phyloP scores from a whole-genome alignment of 805 yeast genomes.

The Hanseniaspora hatyaiensis region DNA sequence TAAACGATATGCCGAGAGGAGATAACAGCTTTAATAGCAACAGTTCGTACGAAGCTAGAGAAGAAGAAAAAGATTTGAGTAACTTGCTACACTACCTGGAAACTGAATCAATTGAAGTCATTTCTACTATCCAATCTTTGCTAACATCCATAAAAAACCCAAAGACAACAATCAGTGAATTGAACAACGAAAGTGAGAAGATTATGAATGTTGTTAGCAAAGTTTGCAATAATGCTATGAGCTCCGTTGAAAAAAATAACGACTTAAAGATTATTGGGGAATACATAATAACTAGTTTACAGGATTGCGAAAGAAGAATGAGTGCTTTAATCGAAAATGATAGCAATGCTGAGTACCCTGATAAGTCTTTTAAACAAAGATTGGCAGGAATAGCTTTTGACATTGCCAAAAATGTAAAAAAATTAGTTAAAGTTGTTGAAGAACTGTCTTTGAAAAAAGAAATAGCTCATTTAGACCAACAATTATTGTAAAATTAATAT shows the following conservation, averaged over 20 bases:
- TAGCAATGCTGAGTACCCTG: constrained; percentile 58
- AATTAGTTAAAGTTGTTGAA: constrained; percentile 88
- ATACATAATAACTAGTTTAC: constrained; percentile 78
- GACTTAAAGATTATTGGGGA: constrained; percentile 80
- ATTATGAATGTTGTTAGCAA: constrained; percentile 67
- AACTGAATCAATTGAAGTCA: constrained; percentile 86
- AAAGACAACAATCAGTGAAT: constrained; percentile 60
- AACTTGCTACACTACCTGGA: constrained; percentile 77
- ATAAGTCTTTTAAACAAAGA: constrained; percentile 80
- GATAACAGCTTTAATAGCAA: not conserved
- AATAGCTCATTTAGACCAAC: constrained; percentile 66
- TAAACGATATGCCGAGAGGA: not conserved
- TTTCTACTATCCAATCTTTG: constrained; percentile 74
- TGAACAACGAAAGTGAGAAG: constrained; percentile 61
- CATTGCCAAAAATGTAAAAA: constrained; percentile 91
- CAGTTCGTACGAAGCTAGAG: constrained; percentile 55
- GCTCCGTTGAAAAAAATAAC: constrained; percentile 73
- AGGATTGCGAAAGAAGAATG: constrained; percentile 80
- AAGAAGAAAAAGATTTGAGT: constrained; percentile 78
- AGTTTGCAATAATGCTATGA: constrained; percentile 82
- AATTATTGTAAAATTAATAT: constrained; percentile 27
- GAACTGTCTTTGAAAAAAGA: constrained; percentile 84
- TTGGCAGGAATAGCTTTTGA: constrained; percentile 94
- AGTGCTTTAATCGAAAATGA: constrained; percentile 38
- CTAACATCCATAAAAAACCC: constrained; percentile 66